A percentile compares a stretch with the other conserved stretches of the same genome.
Conservation (phyloP, 371 early-diverging fungal genomes). For the Mortierella sp. region DNA sequence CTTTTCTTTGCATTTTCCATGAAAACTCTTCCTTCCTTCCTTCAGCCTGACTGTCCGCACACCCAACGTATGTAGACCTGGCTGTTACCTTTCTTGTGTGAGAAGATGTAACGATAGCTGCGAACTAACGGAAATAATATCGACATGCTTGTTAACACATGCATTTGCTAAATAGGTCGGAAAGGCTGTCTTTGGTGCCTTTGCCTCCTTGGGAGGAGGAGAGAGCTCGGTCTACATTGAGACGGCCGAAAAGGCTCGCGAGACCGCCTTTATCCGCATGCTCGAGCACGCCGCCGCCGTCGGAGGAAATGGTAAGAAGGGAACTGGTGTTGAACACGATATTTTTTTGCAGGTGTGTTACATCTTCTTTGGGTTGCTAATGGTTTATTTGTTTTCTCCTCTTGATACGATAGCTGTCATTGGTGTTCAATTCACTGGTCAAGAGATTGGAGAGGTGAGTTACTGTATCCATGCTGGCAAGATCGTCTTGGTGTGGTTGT, state of each 20-base stretch:
- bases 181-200: constrained; percentile 55
- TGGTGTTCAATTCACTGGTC: constrained; percentile 52
- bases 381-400: not conserved
- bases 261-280: constrained; percentile 48
- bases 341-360: not conserved
- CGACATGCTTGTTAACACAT: not conserved
- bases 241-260: constrained; percentile 58
- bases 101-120: not conserved
- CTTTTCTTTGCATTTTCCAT: not conserved
- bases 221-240: constrained; percentile 53
- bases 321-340: not conserved
- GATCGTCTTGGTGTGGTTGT: not conserved
- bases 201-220: constrained; percentile 53
- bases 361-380: not conserved
- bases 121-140: not conserved
- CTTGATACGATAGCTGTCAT: constrained; percentile 29
- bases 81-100: too few relatives aligned
- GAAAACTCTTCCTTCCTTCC: not conserved
- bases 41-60: constrained; percentile 47
- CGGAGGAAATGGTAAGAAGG: constrained; percentile 50
- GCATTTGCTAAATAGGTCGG: constrained; percentile 19
- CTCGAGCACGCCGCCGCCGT: constrained; percentile 54
- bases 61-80: constrained; percentile 30
- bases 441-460: constrained; percentile 42
- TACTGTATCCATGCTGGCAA: not conserved